A percentile compares a stretch with the other conserved stretches of the same genome.
Evolutionary conservation across 441 rosid species (phyloP).

Genomic region (Aleurites moluccanus): DNA sequence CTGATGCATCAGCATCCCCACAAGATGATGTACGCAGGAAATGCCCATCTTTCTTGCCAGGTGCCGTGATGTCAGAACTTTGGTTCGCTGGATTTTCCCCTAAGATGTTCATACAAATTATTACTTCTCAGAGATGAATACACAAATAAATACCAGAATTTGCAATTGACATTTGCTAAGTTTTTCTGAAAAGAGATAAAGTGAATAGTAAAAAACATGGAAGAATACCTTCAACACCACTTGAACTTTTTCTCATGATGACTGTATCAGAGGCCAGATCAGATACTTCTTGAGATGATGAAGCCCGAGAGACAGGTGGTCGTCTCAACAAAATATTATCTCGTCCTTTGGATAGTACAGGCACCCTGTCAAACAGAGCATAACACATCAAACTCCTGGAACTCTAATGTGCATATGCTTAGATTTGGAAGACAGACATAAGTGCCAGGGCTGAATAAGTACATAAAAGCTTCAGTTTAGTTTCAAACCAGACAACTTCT

Average conservation of each 20-base stretch:
- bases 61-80: slow-evolving; percentile 18
- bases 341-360: slow-evolving; percentile 25
- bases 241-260: slow-evolving; percentile 9
- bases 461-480: neutral
- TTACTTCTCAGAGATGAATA: slow-evolving; percentile 30
- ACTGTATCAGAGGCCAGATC: slow-evolving; percentile 25
- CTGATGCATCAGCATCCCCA: slow-evolving; percentile 42
- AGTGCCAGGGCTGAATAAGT: neutral
- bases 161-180: neutral
- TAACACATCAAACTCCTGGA: neutral
- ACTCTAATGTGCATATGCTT: neutral
- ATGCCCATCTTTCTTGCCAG: slow-evolving; percentile 35
- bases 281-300: slow-evolving; percentile 38
- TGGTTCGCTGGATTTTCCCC: slow-evolving; percentile 19
- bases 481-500: neutral
- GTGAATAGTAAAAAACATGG: neutral
- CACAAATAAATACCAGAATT: neutral
- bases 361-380: slow-evolving; percentile 27
- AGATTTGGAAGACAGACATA: neutral
- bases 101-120: neutral
- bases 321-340: slow-evolving; percentile 37
- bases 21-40: slow-evolving; percentile 42
- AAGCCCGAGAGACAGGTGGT: slow-evolving; percentile 31
- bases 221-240: slow-evolving; percentile 12
- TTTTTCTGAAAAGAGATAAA: neutral